Evolutionary conservation across 176 grass and related monocot genomes (phyloP), one percentile per base, ranked within the genome.

Genomic region (Musa troglodytarum): DNA sequence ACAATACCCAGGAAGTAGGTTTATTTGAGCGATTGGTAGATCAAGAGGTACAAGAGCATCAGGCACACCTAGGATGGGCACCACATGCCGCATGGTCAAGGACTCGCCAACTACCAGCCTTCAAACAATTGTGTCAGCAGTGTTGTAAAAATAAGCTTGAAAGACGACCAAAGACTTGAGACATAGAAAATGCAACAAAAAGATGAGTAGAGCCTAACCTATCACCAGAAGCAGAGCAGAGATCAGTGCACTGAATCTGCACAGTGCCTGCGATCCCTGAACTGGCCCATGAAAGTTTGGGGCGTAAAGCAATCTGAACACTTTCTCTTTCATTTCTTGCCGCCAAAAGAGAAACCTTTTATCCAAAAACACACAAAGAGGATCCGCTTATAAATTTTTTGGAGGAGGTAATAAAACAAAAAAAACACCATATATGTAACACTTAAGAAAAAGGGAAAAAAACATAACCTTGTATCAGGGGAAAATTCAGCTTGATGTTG

Each of bases 301-400:
- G 90, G 65, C 86, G 90, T 66, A 98, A 84, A 73, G 86, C 90
- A 74, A 98, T 93, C 81, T 98, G 95, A 77, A 89, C 88, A 76
- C 95, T 91, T 84, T 98, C 95, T 61, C 82, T 98, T 82, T 98
- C 95, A 82, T 98, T 98, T 87, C 95, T 91, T 83, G 90, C 90
- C 15, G 88, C 90, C 84, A 98, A 88, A 83, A 98, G 90, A 86
- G 87, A 86, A 52, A 98, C 81, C 95, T 98, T 77, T 79, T 80
- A 69, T 23, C 65, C 52, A 74, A 74, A 56, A 25, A 56, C 8
- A 20, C 7, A 51, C 16, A 17, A 52, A 51, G 0, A 71, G 19
- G 17, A 56, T 10, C 19, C 54, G 53, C 21, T 24, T 23, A 12
- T 54, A 13, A 17, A 17, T 56, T 51, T 9, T 8, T 74, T 49